phyloP scores from a whole-genome alignment of 2,329 filamentous ascomycete species.

The Emmonsia crescens region DNA sequence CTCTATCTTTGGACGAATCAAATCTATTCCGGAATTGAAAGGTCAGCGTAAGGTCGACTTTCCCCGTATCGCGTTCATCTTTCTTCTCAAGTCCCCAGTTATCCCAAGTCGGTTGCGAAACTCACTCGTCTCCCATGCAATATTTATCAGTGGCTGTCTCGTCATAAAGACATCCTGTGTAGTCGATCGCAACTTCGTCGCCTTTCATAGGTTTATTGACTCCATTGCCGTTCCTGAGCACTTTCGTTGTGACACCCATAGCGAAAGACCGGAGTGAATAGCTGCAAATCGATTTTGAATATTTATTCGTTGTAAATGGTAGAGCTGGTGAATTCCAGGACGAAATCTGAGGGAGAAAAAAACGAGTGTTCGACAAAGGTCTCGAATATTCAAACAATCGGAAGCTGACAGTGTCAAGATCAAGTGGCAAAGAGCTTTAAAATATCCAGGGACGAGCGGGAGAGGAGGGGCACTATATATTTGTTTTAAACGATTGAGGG shows the following conservation, averaged over 20 bases:
- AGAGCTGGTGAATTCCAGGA: background rate
- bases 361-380: conserved; percentile 1
- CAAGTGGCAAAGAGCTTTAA: background rate
- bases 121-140: conserved; percentile 59
- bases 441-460: background rate
- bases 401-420: background rate
- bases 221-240: conserved; percentile 50
- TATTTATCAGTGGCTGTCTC: conserved; percentile 48
- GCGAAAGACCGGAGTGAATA: background rate
- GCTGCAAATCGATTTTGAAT: background rate
- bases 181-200: conserved; percentile 75
- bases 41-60: conserved; percentile 2
- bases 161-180: conserved; percentile 80
- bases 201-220: conserved; percentile 51
- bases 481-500: background rate
- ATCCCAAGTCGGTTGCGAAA: conserved; percentile 10
- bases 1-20: conserved; percentile 65
- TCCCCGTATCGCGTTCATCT: background rate
- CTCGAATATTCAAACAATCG: conserved; percentile 1
- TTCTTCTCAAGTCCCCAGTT: background rate
- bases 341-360: background rate
- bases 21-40: conserved; percentile 50
- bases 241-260: conserved; percentile 66
- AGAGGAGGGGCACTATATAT: background rate
- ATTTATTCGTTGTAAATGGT: background rate